Percentiles rank a stretch among this genome's conserved stretches.
Evolutionary conservation across 2,329 filamentous ascomycete genomes (phyloP).

Genomic region (Torrubiellomyces zombiae): DNA sequence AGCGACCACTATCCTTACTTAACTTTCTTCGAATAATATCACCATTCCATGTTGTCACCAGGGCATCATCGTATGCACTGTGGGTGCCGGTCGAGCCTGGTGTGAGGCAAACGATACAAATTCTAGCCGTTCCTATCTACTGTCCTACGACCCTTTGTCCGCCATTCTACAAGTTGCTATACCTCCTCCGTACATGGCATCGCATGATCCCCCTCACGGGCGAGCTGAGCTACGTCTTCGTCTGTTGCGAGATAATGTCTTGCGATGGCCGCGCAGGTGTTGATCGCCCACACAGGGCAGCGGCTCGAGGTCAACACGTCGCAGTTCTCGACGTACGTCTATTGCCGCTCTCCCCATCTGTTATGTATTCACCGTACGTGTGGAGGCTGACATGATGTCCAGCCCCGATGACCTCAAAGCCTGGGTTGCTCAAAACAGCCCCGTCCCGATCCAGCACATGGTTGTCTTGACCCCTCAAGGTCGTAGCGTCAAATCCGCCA

Average conservation of each 20-base stretch:
- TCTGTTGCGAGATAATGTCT: constrained; percentile 28
- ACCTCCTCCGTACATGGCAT: background rate
- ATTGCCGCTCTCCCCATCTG: constrained; percentile 1
- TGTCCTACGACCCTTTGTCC: no score
- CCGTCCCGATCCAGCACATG: constrained; percentile 61
- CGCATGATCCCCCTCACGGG: constrained; percentile 6
- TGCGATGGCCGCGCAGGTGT: constrained; percentile 77
- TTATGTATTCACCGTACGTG: background rate
- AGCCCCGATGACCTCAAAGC: constrained; percentile 72
- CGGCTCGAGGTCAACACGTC: constrained; percentile 63
- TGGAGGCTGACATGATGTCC: constrained; percentile 1
- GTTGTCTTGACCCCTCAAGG: constrained; percentile 76
- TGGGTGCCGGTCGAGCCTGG: no score
- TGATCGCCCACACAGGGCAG: constrained; percentile 85
- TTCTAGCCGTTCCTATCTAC: no score
- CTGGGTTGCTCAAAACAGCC: constrained; percentile 61
- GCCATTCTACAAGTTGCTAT: no score
- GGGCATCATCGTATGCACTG: no score
- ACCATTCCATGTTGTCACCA: no score
- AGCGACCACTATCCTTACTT: no score
- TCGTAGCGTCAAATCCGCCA: constrained; percentile 67
- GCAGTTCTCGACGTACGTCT: constrained; percentile 52
- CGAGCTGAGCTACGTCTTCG: constrained; percentile 12
- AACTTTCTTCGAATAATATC: no score
- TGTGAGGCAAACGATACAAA: no score